These are phyloP conservation scores for Penicillium rolfsii DNA, from an alignment of 2,329 filamentous ascomycete species.

Conservation along the genomic window DNA sequence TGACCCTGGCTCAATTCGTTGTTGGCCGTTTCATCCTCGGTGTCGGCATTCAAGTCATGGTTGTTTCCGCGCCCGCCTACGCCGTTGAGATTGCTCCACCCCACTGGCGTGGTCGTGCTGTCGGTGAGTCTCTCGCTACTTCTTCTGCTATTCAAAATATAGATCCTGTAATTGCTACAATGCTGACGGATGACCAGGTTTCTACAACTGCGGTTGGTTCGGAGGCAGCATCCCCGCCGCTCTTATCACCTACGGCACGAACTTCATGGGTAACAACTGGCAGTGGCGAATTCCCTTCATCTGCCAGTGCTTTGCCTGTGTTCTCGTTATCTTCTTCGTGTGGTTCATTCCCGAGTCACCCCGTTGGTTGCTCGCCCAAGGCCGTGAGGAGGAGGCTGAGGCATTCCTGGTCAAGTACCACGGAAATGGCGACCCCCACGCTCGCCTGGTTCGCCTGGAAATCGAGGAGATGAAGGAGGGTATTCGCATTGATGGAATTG, in stretches of 20 bases:
- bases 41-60: slow-evolving; percentile 54
- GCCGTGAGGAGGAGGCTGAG: slow-evolving; percentile 27
- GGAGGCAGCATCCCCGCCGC: slow-evolving; percentile 57
- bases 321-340: slow-evolving; percentile 58
- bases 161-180: background rate
- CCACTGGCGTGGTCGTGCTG: slow-evolving; percentile 56
- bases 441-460: slow-evolving; percentile 33
- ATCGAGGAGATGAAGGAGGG: slow-evolving; percentile 39
- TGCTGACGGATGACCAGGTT: slow-evolving; percentile 22
- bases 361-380: slow-evolving; percentile 48
- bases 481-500: slow-evolving; percentile 52
- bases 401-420: slow-evolving; percentile 33
- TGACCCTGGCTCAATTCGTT: slow-evolving; percentile 46
- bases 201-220: slow-evolving; percentile 61
- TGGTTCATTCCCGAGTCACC: slow-evolving; percentile 71
- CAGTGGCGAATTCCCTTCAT: slow-evolving; percentile 68
- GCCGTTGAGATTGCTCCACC: slow-evolving; percentile 54
- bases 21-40: slow-evolving; percentile 55
- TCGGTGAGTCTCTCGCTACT: slow-evolving; percentile 36
- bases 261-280: slow-evolving; percentile 51
- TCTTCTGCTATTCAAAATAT: background rate
- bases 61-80: slow-evolving; percentile 55
- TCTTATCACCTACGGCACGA: slow-evolving; percentile 54
- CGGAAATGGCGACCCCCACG: slow-evolving; percentile 32
- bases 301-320: slow-evolving; percentile 65